These are phyloP conservation scores for Kokia cookei DNA, from an alignment of 441 rosid genomes.

Conservation along the genomic window DNA sequence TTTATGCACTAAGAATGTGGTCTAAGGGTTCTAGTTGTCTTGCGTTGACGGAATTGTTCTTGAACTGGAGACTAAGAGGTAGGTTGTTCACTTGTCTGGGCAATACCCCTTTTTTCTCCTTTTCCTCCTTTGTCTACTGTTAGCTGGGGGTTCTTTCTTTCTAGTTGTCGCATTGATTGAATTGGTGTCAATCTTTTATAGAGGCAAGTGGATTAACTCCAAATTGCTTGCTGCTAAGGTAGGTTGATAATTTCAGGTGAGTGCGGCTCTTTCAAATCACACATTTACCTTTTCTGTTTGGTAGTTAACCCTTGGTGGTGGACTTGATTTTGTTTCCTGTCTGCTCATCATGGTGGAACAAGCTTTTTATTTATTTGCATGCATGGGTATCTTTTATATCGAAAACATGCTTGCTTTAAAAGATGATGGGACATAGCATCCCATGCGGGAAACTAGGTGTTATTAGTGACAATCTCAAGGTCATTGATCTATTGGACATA, in stretches of 20 bases:
- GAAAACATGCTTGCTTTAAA: not conserved
- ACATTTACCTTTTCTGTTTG: not conserved
- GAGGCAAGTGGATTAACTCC: conserved; percentile 82
- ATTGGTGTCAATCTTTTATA: conserved; percentile 62
- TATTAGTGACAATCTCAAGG: not conserved
- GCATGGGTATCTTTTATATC: not conserved
- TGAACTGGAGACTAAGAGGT: conserved; percentile 71
- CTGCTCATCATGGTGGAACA: not conserved
- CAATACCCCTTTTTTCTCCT: conserved; percentile 44
- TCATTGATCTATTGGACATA: not conserved
- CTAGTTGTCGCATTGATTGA: conserved; percentile 47
- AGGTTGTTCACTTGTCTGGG: conserved; percentile 59
- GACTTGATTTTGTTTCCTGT: not conserved
- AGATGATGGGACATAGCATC: too few relatives aligned
- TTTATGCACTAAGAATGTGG: conserved; percentile 60
- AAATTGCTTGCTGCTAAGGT: conserved; percentile 80
- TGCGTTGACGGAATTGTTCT: conserved; percentile 46
- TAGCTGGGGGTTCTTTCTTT: conserved; percentile 25
- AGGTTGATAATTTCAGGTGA: conserved; percentile 95
- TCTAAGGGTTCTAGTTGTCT: conserved; percentile 37
- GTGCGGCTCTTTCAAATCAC: conserved; percentile 41
- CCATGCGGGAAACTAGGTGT: too few relatives aligned
- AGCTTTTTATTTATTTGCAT: not conserved
- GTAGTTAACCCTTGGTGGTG: not conserved
- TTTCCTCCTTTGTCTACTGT: conserved; percentile 18